Conservation (phyloP, 306 rosid genomes). For the Phaseolus lunatus region DNA sequence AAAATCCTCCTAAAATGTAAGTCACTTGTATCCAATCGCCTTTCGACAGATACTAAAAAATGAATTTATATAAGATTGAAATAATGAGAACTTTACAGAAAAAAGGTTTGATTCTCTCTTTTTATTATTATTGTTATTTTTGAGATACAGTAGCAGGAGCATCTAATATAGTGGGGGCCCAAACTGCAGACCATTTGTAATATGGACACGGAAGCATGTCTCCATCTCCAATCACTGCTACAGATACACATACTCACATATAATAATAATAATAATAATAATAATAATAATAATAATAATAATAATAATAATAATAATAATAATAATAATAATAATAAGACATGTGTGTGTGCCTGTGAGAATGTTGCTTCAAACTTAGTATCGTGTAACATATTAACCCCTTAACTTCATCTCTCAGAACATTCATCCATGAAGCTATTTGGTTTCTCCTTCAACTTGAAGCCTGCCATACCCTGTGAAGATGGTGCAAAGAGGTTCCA, state of each 20-base stretch:
- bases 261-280: no score
- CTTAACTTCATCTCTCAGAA: neutral
- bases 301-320: no score
- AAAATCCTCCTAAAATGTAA: no score
- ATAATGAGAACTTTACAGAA: no score
- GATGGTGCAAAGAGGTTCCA: neutral
- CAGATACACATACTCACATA: neutral
- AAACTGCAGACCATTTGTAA: neutral
- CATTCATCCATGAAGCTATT: slow-evolving; percentile 14
- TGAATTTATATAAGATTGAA: no score
- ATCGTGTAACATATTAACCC: neutral
- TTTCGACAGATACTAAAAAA: no score
- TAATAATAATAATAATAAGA: neutral
- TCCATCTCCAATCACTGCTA: neutral
- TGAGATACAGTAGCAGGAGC: neutral
- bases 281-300: neutral
- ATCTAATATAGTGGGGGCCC: slow-evolving; percentile 1
- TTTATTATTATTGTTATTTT: neutral
- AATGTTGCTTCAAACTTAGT: neutral
- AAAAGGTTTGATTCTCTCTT: neutral
- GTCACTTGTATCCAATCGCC: no score
- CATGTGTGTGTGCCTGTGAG: neutral
- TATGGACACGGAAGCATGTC: neutral
- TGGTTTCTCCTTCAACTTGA: slow-evolving; percentile 8
- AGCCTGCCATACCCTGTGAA: neutral